A percentile compares a stretch with the other conserved stretches of the same genome.
Conservation (phyloP, 805 yeast genomes). For the Candida ficus region DNA sequence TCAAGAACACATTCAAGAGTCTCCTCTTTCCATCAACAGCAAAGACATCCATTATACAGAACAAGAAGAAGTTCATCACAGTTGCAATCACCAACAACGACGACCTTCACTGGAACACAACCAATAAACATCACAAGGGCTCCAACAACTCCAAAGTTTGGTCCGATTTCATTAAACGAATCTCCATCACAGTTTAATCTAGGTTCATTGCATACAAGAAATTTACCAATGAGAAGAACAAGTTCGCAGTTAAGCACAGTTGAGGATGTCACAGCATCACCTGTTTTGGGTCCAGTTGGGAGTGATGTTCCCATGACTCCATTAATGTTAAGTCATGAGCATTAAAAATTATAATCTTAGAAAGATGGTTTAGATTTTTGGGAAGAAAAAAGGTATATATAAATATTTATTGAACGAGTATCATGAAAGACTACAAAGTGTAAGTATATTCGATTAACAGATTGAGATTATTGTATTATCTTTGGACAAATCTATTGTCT, state of each 20-base stretch:
- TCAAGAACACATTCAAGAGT: slow-evolving; percentile 12
- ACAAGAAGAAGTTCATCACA: slow-evolving; percentile 8
- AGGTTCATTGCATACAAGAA: slow-evolving; percentile 15
- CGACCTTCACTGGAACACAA: slow-evolving; percentile 9
- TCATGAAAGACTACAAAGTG: too few relatives aligned
- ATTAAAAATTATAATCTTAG: too few relatives aligned
- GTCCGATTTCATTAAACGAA: slow-evolving; percentile 19
- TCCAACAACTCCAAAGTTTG: slow-evolving; percentile 22
- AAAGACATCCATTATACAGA: slow-evolving; percentile 11
- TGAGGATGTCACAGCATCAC: too few relatives aligned
- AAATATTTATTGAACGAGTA: too few relatives aligned
- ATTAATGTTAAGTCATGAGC: slow-evolving; percentile 12
- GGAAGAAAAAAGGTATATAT: neutral
- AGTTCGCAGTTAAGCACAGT: too few relatives aligned
- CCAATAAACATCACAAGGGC: slow-evolving; percentile 12
- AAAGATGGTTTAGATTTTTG: too few relatives aligned
- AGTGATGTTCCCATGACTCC: slow-evolving; percentile 24
- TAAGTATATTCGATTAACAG: too few relatives aligned
- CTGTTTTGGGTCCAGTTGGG: slow-evolving; percentile 17
- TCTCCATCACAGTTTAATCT: slow-evolving; percentile 21
- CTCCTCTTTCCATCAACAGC: slow-evolving; percentile 20
- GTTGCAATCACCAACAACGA: slow-evolving; percentile 5
- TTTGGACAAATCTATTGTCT: slow-evolving; percentile 47
- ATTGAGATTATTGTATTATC: too few relatives aligned
- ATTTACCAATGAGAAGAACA: neutral